Conservation (phyloP, 2,329 filamentous ascomycete species). For the Botrytis hyacinthi region DNA sequence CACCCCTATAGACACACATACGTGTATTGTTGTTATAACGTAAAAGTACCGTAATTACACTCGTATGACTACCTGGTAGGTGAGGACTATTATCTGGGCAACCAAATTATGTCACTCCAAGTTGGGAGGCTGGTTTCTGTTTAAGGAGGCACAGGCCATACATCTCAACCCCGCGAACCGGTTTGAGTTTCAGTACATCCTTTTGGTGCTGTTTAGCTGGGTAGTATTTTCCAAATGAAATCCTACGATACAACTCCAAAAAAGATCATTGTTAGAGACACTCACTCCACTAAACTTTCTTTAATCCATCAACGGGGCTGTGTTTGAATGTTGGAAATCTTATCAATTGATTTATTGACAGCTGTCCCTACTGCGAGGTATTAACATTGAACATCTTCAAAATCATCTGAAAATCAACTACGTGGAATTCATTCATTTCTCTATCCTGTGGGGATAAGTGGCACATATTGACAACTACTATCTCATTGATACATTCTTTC, state of each 20-base stretch:
- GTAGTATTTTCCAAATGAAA: not conserved
- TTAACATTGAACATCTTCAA: not conserved
- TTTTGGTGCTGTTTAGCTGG: not conserved
- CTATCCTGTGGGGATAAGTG: not conserved
- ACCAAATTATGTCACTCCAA: not conserved
- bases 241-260: not conserved
- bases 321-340: not conserved
- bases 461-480: slow-evolving; percentile 11
- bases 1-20: not conserved
- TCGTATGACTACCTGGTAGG: not conserved
- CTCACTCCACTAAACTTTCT: slow-evolving; percentile 3
- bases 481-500: slow-evolving; percentile 19
- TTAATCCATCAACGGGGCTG: slow-evolving; percentile 11
- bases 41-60: not conserved
- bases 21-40: not conserved
- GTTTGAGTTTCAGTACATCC: not conserved
- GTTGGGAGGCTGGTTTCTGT: not conserved
- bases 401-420: not conserved
- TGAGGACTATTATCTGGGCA: not conserved
- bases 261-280: not conserved
- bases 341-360: slow-evolving; percentile 6
- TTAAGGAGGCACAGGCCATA: slow-evolving; percentile 10
- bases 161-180: slow-evolving; percentile 7
- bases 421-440: slow-evolving; percentile 14
- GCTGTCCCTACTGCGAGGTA: slow-evolving; percentile 1